phyloP scores from a whole-genome alignment of 441 rosid species.

The Gossypium aridum region DNA sequence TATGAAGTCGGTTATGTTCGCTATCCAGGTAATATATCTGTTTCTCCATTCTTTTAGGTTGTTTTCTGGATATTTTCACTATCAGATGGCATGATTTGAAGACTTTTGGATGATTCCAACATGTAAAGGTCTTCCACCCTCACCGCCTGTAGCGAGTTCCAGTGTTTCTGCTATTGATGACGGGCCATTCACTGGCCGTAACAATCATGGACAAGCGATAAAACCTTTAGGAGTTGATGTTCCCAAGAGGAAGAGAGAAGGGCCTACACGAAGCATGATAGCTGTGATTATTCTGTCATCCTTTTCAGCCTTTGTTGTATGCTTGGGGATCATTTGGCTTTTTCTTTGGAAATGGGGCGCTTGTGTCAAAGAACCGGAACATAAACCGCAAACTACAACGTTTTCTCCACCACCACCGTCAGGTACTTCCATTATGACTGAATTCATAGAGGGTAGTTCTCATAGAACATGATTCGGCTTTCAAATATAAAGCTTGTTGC shows the following conservation, averaged over 20 bases:
- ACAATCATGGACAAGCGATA: slow-evolving; percentile 21
- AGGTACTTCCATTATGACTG: slow-evolving; percentile 27
- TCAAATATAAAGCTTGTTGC: neutral
- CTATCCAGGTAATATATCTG: slow-evolving; percentile 44
- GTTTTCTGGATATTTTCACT: neutral
- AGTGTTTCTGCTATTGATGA: slow-evolving; percentile 27
- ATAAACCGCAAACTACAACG: slow-evolving; percentile 16
- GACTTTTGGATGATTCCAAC: slow-evolving; percentile 2
- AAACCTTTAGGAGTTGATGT: slow-evolving; percentile 62
- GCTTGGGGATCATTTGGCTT: slow-evolving; percentile 35
- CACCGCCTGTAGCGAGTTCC: slow-evolving; percentile 47
- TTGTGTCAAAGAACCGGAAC: slow-evolving; percentile 20
- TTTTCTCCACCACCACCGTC: slow-evolving; percentile 31
- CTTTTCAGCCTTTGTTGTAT: slow-evolving; percentile 34
- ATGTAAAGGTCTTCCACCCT: slow-evolving; percentile 57
- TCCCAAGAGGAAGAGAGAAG: slow-evolving; percentile 29
- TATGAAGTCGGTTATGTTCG: slow-evolving; percentile 51
- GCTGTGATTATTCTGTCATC: slow-evolving; percentile 45
- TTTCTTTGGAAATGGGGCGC: slow-evolving; percentile 30
- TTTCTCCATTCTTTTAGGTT: slow-evolving; percentile 2
- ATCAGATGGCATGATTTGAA: neutral
- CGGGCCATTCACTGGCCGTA: slow-evolving; percentile 32
- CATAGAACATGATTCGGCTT: neutral
- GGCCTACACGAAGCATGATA: slow-evolving; percentile 30
- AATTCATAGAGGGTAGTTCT: neutral